Evolutionary conservation across 768 basidiomycete genomes (phyloP), one percentile per base, ranked within the genome.

Genomic region (Leccinum variicolor): DNA sequence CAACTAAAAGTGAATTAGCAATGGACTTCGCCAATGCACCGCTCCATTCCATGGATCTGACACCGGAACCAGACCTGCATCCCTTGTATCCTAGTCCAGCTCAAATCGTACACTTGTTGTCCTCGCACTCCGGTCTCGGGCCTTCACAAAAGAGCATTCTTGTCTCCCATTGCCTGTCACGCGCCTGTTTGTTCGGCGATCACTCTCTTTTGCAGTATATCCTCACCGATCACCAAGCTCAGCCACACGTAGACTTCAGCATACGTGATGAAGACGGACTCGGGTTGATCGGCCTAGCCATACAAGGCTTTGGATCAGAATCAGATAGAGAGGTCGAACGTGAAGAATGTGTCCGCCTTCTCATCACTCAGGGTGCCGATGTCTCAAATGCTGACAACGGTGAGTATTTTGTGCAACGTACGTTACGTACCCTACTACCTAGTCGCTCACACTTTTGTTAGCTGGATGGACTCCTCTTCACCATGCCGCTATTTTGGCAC

Each of bases 381-480:
- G 73, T 89, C 45, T 73, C 74, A 49, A 58, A 64, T 36, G 75
- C 82, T 45, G 91, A 93, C 71, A 78, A 86, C 64, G 81, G 90
- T 89, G 62, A 45, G 81, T 71, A 25, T 28, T 43, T 46, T 4
- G 26, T 52, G 13, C 28, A 56, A 29, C 29, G n/a, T 29, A 23
- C 55, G 21, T 31, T 36, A 45, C 41, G 41, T 43, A 43, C 41
- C 25, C 19, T 43, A 21, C 41, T 43, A 21, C 11, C 19, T 43
- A 43, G n/a, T 53, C 55, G 36, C 28, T 62, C 56, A 59, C 43
- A 31, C 43, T 4, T 47, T 49, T 59, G 48, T 56, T 64, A 97
- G 94, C 84, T 59, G 95, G 96, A 33, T 98, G 97, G 97, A 94
- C 92, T 10, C 86, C 95, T 3, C 79, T 99, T 13, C 96, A 98